Conservation (phyloP, 176 grass and related monocot genomes). For the Oryza australiensis region DNA sequence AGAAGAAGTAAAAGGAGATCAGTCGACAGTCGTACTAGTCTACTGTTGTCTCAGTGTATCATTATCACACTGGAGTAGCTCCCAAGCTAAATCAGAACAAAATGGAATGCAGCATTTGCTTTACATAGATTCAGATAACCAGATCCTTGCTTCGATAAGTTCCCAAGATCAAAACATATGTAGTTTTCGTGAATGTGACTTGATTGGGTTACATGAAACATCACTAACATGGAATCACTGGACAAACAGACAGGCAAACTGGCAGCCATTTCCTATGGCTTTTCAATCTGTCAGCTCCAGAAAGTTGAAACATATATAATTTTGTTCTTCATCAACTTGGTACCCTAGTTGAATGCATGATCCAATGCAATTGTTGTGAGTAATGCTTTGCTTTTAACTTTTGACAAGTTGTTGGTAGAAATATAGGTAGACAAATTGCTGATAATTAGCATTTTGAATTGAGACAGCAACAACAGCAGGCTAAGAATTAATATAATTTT, state of each 20-base stretch:
- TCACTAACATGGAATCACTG: background rate
- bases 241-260: background rate
- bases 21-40: background rate
- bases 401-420: background rate
- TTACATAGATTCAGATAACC: background rate
- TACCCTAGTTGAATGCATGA: background rate
- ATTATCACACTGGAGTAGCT: background rate
- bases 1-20: background rate
- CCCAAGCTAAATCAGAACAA: background rate
- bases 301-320: slow-evolving; percentile 3
- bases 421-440: background rate
- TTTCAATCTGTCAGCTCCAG: background rate
- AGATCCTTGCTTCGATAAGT: background rate
- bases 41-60: background rate
- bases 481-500: slow-evolving; percentile 11
- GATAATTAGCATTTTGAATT: slow-evolving; percentile 4
- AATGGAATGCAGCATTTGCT: background rate
- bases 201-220: background rate
- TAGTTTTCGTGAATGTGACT: background rate
- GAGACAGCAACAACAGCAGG: slow-evolving; percentile 2
- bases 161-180: background rate
- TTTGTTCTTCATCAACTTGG: background rate
- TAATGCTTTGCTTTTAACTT: slow-evolving; percentile 1
- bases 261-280: background rate
- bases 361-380: background rate